phyloP scores from a whole-genome alignment of 352 stramenopile species.

The Saprolegnia parasitica region DNA sequence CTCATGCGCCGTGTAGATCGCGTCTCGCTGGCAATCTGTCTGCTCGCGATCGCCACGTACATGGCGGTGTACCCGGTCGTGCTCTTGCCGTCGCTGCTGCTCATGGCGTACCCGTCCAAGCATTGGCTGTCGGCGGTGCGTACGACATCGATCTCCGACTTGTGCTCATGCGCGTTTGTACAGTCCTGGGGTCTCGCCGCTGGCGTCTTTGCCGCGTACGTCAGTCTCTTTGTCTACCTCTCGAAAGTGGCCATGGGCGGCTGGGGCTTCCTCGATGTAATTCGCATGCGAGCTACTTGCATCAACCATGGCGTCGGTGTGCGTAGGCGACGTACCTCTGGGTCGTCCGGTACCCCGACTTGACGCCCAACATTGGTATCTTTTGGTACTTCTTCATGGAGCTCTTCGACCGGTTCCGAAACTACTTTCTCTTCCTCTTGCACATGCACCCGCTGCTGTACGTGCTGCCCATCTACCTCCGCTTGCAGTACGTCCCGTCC shows the following conservation, averaged over 20 bases:
- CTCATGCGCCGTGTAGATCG: constrained; percentile 34
- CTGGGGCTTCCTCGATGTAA: constrained; percentile 6
- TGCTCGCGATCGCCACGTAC: constrained; percentile 30
- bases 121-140: neutral
- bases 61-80: constrained; percentile 67
- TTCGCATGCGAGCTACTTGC: neutral
- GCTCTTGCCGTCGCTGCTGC: constrained; percentile 47
- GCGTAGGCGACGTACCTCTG: constrained; percentile 72
- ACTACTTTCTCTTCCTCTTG: constrained; percentile 78
- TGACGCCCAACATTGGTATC: constrained; percentile 80
- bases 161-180: neutral
- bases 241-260: neutral
- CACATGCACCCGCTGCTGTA: constrained; percentile 80
- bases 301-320: neutral
- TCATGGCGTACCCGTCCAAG: constrained; percentile 17
- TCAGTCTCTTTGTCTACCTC: constrained; percentile 1
- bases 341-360: constrained; percentile 69
- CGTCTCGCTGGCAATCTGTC: constrained; percentile 30
- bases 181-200: neutral
- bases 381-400: constrained; percentile 90
- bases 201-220: neutral
- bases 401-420: constrained; percentile 81
- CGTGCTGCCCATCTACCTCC: constrained; percentile 68
- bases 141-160: neutral
- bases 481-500: constrained; percentile 47